A percentile compares a stretch with the other conserved stretches of the same genome.
Conservation (phyloP, 176 grass and related monocot species). For the Coix lacrymajobi region DNA sequence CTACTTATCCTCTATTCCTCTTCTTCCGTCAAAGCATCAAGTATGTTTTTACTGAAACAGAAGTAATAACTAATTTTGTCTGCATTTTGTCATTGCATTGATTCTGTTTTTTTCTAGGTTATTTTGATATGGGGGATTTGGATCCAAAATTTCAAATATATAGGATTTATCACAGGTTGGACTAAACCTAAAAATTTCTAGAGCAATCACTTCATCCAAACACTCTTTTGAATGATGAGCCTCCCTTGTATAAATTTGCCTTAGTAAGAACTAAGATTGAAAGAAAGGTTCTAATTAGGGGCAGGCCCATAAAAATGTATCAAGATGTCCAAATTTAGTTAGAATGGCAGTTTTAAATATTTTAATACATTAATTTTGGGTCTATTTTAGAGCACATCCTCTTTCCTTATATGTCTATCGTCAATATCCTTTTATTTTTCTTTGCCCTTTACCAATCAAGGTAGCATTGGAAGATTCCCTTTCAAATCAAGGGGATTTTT, state of each 20-base stretch:
- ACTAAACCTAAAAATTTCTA: neutral
- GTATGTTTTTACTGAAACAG: neutral
- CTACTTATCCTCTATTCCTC: neutral
- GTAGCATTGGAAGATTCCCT: neutral
- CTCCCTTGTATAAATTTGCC: neutral
- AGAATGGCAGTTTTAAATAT: neutral
- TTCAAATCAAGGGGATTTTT: neutral
- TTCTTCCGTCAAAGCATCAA: neutral
- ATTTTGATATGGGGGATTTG: neutral
- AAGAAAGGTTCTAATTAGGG: neutral
- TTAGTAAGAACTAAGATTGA: neutral
- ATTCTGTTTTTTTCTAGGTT: neutral
- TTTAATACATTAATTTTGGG: neutral
- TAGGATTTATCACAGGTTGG: neutral
- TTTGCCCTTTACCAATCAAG: constrained; percentile 3
- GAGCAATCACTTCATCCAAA: neutral
- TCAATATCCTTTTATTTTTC: neutral
- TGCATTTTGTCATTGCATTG: neutral
- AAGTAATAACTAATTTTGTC: neutral
- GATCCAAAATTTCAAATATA: neutral
- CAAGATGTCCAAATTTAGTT: neutral
- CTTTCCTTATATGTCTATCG: neutral
- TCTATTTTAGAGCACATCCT: neutral
- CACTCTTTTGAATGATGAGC: neutral
- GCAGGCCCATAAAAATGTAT: neutral